These are phyloP conservation scores for Endotrypanum monterogeii DNA, from an alignment of 208 protist genomes.

Conservation along the genomic window DNA sequence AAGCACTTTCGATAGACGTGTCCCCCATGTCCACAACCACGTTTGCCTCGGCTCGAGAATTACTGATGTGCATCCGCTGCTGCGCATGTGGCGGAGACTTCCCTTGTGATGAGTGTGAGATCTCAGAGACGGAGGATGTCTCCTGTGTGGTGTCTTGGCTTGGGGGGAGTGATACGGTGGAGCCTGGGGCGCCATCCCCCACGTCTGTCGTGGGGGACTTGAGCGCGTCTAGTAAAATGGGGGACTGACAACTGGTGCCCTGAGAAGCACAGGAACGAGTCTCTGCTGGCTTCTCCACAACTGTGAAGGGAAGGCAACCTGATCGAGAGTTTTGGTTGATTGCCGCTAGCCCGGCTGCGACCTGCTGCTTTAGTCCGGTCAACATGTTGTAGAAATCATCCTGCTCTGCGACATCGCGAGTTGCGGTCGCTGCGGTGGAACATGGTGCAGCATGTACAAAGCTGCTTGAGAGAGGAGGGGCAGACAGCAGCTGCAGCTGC, in stretches of 20 bases:
- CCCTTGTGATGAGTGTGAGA: neutral
- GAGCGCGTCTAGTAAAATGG: neutral
- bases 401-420: neutral
- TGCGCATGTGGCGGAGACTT: neutral
- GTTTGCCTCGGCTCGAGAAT: neutral
- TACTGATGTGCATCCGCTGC: neutral
- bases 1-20: conserved; percentile 32
- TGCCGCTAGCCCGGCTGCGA: conserved; percentile 21
- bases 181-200: neutral
- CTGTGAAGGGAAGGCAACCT: conserved; percentile 18
- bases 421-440: neutral
- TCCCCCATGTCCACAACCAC: conserved; percentile 37
- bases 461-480: neutral
- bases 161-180: neutral
- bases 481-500: conserved; percentile 2
- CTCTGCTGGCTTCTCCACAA: conserved; percentile 25
- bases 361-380: conserved; percentile 32
- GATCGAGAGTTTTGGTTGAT: neutral
- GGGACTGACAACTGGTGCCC: neutral
- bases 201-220: neutral
- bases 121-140: conserved; percentile 4
- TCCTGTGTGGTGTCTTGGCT: neutral
- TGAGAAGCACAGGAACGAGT: neutral
- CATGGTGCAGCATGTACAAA: neutral
- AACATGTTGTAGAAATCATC: conserved; percentile 46